Conservation (phyloP, 1,139 yeast species). For the Suhomyces yuchorum region DNA sequence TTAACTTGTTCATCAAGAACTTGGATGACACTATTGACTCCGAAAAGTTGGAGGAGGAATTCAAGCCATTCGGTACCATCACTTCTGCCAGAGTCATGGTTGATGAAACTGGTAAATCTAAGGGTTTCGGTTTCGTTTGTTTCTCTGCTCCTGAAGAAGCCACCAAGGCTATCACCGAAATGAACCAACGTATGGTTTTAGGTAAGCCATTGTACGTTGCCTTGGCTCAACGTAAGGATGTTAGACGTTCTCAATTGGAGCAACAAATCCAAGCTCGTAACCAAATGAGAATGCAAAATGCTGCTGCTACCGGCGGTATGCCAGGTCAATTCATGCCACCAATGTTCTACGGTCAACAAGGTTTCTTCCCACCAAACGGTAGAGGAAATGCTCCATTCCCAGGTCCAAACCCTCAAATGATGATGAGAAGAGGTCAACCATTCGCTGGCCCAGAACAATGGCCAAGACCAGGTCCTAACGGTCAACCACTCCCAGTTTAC, state of each 20-base stretch:
- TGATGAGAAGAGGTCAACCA: slow-evolving; percentile 74
- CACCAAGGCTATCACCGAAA: slow-evolving; percentile 96
- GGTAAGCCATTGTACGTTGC: slow-evolving; percentile 99
- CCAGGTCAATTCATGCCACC: slow-evolving; percentile 97
- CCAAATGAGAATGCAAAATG: slow-evolving; percentile 98
- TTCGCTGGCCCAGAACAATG: slow-evolving; percentile 59
- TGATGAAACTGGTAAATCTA: slow-evolving; percentile 92
- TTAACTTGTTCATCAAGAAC: slow-evolving; percentile 94
- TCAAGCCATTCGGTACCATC: slow-evolving; percentile 90
- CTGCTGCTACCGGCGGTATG: slow-evolving; percentile 82
- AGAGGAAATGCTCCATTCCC: slow-evolving; percentile 86
- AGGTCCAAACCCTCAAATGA: slow-evolving; percentile 79
- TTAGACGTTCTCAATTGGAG: slow-evolving; percentile 94
- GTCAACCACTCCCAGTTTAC: slow-evolving; percentile 78
- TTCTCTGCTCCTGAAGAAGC: slow-evolving; percentile 99
- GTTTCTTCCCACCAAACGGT: slow-evolving; percentile 77
- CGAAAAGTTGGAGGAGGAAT: slow-evolving; percentile 89
- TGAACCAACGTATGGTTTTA: slow-evolving; percentile 95
- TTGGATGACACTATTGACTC: slow-evolving; percentile 92
- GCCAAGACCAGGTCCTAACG: slow-evolving; percentile 79
- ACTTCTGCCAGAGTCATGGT: slow-evolving; percentile 97
- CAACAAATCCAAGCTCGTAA: slow-evolving; percentile 98
- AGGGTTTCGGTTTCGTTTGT: slow-evolving; percentile 98
- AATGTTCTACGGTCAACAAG: slow-evolving; percentile 90
- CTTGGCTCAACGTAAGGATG: slow-evolving; percentile 98